These are phyloP conservation scores for Avena insularis DNA, from an alignment of 176 grass and related monocot species.

Conservation along the genomic window DNA sequence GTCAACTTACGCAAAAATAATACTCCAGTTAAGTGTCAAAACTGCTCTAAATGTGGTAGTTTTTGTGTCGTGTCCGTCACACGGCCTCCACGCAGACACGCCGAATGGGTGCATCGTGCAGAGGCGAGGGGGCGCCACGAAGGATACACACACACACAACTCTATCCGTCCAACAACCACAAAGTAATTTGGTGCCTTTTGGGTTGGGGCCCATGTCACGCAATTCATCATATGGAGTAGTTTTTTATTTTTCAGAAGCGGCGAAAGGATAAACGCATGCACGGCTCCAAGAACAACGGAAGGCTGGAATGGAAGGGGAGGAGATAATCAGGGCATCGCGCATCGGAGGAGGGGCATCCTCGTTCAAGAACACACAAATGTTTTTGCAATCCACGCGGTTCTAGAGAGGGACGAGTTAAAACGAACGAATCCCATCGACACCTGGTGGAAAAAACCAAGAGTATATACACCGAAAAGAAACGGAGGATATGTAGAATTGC, in stretches of 20 bases:
- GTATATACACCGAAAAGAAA: no score
- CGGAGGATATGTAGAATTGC: neutral
- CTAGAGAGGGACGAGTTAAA: neutral
- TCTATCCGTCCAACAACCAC: constrained; percentile 36
- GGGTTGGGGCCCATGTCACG: neutral
- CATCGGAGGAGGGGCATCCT: neutral
- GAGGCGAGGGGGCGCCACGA: neutral
- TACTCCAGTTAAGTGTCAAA: no score
- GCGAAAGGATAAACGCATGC: neutral
- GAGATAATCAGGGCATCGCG: neutral
- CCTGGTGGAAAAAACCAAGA: no score
- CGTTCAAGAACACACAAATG: neutral
- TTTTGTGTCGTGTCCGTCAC: no score
- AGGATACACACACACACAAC: neutral
- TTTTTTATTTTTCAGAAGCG: neutral
- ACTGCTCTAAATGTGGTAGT: no score
- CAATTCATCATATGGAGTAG: neutral
- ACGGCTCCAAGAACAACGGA: neutral
- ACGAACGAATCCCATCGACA: neutral
- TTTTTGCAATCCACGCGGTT: neutral
- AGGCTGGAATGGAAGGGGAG: neutral
- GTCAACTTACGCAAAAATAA: no score
- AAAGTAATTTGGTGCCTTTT: neutral
- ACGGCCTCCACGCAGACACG: neutral
- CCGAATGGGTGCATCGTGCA: neutral